Conservation (phyloP, 768 basidiomycete genomes). For the Termitomyces heimii region DNA sequence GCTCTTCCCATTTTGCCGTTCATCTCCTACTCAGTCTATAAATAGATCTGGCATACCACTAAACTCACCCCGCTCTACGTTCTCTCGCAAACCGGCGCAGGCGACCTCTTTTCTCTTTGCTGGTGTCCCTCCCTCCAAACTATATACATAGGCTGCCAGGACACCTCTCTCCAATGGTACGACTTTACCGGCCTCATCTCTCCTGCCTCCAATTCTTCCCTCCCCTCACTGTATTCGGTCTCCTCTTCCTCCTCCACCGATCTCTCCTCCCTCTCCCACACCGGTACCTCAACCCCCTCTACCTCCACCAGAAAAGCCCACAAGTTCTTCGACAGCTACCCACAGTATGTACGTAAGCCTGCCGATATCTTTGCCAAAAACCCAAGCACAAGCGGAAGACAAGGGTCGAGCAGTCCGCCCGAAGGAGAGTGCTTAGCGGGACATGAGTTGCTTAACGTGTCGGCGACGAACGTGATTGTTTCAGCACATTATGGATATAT, state of each 20-base stretch:
- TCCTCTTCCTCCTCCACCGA: constrained; percentile 7
- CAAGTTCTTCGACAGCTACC: constrained; percentile 91
- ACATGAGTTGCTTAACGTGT: constrained; percentile 46
- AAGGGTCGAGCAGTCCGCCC: constrained; percentile 17
- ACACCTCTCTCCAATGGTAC: constrained; percentile 91
- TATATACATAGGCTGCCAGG: constrained; percentile 86
- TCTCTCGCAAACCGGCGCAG: constrained; percentile 72
- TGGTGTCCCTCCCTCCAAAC: constrained; percentile 69
- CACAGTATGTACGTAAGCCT: constrained; percentile 59
- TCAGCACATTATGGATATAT: constrained; percentile 95
- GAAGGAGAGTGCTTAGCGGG: constrained; percentile 26
- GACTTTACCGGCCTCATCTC: constrained; percentile 35
- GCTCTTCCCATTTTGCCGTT: constrained; percentile 2
- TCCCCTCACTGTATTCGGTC: constrained; percentile 8
- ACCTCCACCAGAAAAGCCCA: constrained; percentile 48
- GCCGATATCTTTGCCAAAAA: constrained; percentile 70
- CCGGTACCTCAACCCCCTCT: constrained; percentile 31
- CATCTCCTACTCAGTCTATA: background rate
- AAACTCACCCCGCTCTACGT: constrained; percentile 63
- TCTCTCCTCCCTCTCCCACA: constrained; percentile 13
- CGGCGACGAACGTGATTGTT: constrained; percentile 66
- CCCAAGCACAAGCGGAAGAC: constrained; percentile 19
- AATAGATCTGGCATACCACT: constrained; percentile 77
- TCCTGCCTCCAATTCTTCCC: constrained; percentile 6
- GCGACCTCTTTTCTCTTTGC: constrained; percentile 81